Evolutionary conservation across 495 filamentous ascomycete genomes (phyloP).

Genomic region (Bryoglossum gracile): DNA sequence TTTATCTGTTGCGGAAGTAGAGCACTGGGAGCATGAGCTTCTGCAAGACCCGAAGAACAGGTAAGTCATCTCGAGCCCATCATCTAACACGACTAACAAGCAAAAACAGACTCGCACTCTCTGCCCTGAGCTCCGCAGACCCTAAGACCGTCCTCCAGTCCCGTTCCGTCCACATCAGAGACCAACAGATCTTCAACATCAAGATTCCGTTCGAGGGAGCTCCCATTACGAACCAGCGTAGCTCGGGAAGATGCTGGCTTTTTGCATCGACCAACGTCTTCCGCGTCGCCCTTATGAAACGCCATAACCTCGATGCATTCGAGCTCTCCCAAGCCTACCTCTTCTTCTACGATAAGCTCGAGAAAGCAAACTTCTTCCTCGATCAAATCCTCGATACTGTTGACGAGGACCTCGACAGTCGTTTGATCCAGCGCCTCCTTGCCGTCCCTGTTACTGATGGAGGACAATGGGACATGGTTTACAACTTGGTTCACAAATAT

Average conservation of each 20-base stretch:
- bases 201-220: slow-evolving; percentile 74
- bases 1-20: slow-evolving; percentile 38
- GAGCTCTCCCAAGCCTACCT: slow-evolving; percentile 81
- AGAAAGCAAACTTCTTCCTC: slow-evolving; percentile 85
- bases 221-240: slow-evolving; percentile 78
- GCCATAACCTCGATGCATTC: slow-evolving; percentile 67
- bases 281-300: slow-evolving; percentile 74
- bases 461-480: slow-evolving; percentile 91
- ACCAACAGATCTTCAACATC: slow-evolving; percentile 73
- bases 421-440: slow-evolving; percentile 61
- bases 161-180: slow-evolving; percentile 48
- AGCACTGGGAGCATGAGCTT: slow-evolving; percentile 53
- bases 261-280: slow-evolving; percentile 86
- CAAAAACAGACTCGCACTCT: slow-evolving; percentile 50
- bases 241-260: slow-evolving; percentile 79
- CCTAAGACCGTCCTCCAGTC: slow-evolving; percentile 47
- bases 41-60: slow-evolving; percentile 57
- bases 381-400: slow-evolving; percentile 72
- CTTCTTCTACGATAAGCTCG: slow-evolving; percentile 94
- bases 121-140: slow-evolving; percentile 53
- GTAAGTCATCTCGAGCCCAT: slow-evolving; percentile 25
- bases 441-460: slow-evolving; percentile 66
- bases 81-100: background rate
- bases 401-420: slow-evolving; percentile 55
- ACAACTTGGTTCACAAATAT: slow-evolving; percentile 78